These are phyloP conservation scores for Epichloe amarillans DNA, from an alignment of 2,329 filamentous ascomycete genomes.

Conservation along the genomic window DNA sequence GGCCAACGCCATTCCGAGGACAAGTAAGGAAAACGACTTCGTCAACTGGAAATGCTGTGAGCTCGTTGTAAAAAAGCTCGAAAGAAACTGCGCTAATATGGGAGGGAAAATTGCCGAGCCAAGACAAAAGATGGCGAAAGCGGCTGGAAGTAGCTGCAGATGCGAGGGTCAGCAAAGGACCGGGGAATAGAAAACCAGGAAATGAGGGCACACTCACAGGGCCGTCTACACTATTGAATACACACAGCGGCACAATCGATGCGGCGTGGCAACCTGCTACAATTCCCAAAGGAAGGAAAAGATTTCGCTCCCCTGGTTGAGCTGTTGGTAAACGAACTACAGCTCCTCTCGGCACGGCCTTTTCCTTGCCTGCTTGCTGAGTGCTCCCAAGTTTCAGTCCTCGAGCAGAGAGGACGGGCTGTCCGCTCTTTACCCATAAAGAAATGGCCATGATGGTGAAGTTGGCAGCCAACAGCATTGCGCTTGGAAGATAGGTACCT, in stretches of 20 bases:
- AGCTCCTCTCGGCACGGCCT: conserved; percentile 18
- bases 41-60: conserved; percentile 63
- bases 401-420: conserved; percentile 13
- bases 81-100: conserved; percentile 41
- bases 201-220: conserved; percentile 35
- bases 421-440: conserved; percentile 84
- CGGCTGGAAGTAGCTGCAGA: conserved; percentile 40
- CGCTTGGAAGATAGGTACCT: conserved; percentile 88
- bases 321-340: conserved; percentile 5
- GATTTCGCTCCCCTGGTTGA: conserved; percentile 42
- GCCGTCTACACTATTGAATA: conserved; percentile 65
- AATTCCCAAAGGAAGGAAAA: conserved; percentile 61
- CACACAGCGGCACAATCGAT: conserved; percentile 66
- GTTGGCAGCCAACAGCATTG: conserved; percentile 91
- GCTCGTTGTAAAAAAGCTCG: conserved; percentile 37
- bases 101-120: conserved; percentile 44
- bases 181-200: not conserved
- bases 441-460: conserved; percentile 93
- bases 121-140: conserved; percentile 45
- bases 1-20: conserved; percentile 83
- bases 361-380: not conserved
- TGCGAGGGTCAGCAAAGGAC: conserved; percentile 3
- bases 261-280: conserved; percentile 63
- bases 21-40: conserved; percentile 83
- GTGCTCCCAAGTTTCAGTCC: not conserved